These are phyloP conservation scores for Vitis hybrid DNA, from an alignment of 177 flowering plant genomes.

Conservation along the genomic window DNA sequence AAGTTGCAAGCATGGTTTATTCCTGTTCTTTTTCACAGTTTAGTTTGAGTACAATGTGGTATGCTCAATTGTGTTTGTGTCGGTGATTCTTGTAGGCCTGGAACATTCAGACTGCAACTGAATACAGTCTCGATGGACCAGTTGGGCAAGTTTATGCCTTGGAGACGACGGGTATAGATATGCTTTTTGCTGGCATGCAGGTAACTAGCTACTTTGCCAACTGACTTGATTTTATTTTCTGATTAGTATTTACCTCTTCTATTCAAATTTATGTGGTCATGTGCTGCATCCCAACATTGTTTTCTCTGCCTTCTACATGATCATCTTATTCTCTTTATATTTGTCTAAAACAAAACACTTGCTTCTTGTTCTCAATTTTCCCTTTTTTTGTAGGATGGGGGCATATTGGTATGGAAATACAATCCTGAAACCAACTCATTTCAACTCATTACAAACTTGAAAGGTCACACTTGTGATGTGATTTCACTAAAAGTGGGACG, in stretches of 20 bases:
- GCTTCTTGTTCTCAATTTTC: background rate
- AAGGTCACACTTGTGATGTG: conserved; percentile 23
- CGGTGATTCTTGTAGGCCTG: conserved; percentile 24
- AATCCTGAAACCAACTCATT: conserved; percentile 12
- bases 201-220: conserved; percentile 5
- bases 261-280: background rate
- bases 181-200: conserved; percentile 28
- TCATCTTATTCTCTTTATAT: background rate
- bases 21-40: background rate
- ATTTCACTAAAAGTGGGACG: conserved; percentile 19
- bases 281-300: background rate
- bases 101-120: conserved; percentile 20
- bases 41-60: background rate
- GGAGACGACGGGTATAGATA: conserved; percentile 15
- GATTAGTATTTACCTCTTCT: background rate
- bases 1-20: background rate
- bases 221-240: background rate
- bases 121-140: conserved; percentile 18
- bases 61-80: background rate
- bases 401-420: conserved; percentile 26
- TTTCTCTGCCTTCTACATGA: background rate
- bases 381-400: conserved; percentile 17
- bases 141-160: conserved; percentile 28
- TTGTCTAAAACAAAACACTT: background rate
- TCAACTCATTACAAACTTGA: conserved; percentile 11